A percentile compares a stretch with the other conserved stretches of the same genome.
Evolutionary conservation across 176 grass and related monocot genomes (phyloP).

Genomic region (Musa beccarii): DNA sequence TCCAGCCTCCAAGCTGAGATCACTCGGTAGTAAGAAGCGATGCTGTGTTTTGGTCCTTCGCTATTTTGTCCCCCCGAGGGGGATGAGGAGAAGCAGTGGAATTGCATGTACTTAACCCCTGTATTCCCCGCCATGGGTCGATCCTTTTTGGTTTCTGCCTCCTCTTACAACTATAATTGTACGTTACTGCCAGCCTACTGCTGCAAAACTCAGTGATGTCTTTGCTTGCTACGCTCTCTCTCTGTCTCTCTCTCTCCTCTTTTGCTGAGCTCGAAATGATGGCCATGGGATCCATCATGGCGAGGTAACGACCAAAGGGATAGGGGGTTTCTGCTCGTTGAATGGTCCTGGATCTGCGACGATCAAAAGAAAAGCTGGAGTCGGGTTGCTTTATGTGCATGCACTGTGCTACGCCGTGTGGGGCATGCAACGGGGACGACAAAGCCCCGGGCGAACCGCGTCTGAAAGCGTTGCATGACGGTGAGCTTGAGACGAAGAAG

Average conservation of each 20-base stretch:
- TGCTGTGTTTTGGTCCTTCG: constrained; percentile 6
- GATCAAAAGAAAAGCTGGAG: background rate
- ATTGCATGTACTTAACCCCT: constrained; percentile 20
- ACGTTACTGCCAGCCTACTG: background rate
- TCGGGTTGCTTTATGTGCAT: constrained; percentile 2
- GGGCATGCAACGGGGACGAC: background rate
- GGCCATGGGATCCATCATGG: constrained; percentile 24
- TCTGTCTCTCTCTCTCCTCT: background rate
- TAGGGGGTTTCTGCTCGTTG: background rate
- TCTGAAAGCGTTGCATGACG: background rate
- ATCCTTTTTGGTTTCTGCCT: background rate
- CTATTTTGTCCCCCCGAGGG: background rate
- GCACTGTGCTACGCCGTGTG: constrained; percentile 10
- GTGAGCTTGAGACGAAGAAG: background rate
- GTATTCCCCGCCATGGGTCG: constrained; percentile 1
- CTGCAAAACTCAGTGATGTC: background rate
- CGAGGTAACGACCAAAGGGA: background rate
- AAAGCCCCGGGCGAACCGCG: background rate
- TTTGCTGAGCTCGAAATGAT: constrained; percentile 17
- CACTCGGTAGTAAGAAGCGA: constrained; percentile 23
- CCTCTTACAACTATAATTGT: background rate
- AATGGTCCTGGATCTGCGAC: too few species aligned
- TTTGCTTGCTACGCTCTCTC: background rate
- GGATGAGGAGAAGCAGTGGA: background rate
- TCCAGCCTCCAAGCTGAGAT: constrained; percentile 40